Percentiles rank a stretch among this genome's conserved stretches.
Evolutionary conservation across 2,329 filamentous ascomycete genomes (phyloP).

Genomic region (Zymoseptoria pseudotritici): DNA sequence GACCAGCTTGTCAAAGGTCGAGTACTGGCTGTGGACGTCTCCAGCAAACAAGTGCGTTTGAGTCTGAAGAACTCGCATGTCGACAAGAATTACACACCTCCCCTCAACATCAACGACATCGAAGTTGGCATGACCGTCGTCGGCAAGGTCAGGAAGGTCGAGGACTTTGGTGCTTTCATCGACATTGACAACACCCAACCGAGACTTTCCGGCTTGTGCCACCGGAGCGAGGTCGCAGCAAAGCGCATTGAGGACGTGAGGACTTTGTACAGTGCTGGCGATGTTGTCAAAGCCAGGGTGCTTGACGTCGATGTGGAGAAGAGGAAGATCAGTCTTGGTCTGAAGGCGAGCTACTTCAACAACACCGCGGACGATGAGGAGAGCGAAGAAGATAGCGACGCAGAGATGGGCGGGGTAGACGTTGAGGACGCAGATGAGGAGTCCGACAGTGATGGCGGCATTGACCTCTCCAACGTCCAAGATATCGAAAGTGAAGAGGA

Average conservation of each 20-base stretch:
- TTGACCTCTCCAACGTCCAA: constrained; percentile 34
- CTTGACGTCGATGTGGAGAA: constrained; percentile 68
- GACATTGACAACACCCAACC: constrained; percentile 70
- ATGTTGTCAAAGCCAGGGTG: constrained; percentile 86
- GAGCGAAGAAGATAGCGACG: constrained; percentile 33
- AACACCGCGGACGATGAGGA: constrained; percentile 46
- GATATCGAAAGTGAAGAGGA: constrained; percentile 42
- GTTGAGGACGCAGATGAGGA: constrained; percentile 29
- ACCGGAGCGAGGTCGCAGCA: constrained; percentile 86
- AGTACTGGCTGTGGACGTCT: constrained; percentile 62
- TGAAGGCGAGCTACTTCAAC: constrained; percentile 88
- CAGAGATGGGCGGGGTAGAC: constrained; percentile 23
- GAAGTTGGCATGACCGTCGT: constrained; percentile 74
- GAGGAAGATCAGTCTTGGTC: constrained; percentile 75
- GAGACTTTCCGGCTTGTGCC: constrained; percentile 88
- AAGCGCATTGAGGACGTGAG: constrained; percentile 73
- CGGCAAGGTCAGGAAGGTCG: constrained; percentile 85
- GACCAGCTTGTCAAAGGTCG: constrained; percentile 89
- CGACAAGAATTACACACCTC: constrained; percentile 68
- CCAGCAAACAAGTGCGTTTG: constrained; percentile 68
- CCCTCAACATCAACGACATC: constrained; percentile 67
- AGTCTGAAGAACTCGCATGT: constrained; percentile 80
- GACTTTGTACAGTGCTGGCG: constrained; percentile 82
- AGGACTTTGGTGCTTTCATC: constrained; percentile 92
- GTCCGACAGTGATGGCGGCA: constrained; percentile 32